Evolutionary conservation across 2,329 filamentous ascomycete species (phyloP), one percentile per base, ranked within the genome.

Genomic region (Tetracladium maxilliforme): DNA sequence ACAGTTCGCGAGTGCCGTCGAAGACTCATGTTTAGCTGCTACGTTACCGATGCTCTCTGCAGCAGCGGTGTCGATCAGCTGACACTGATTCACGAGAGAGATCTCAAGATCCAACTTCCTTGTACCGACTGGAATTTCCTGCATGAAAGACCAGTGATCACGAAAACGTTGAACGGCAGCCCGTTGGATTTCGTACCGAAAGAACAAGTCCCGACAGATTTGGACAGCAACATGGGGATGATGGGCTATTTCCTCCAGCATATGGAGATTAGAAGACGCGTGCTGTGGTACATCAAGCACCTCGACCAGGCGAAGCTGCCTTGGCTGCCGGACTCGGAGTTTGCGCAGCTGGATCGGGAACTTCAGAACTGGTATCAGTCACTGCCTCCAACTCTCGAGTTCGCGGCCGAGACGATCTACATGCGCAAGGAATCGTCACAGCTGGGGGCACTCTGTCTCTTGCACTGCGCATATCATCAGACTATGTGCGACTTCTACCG

Each of bases 381-480:
- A 19, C 47, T 60, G 5, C 54, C 56, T 1, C 51, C 55, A 20
- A 56, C 52, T 30, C 46, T 59, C 20, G 51, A 51, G 18, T 58
- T 58, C 34, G 52, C 49, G 2, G 41, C 48, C 10, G 51, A 54
- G 21, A 53, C 54, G 11, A 56, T 59, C 17, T 59, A 58, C 30
- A 54, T 53, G 4, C 52, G 55, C 8, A 47, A 57, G 11, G 55
- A 58, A 31, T 58, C 56, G 2, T 53, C 55, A 18, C 54, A 60
- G 32, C 46, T 59, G 1, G 56, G 56, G 9, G 54, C 54, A 7
- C 40, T 60, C 20, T 50, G 54, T 9, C 34, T 58, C 4, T 45
- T 59, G 7, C 56, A 58, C 33, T 58, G 54, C 34, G 59, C 56
- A 14, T 59, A 57, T 24, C 51, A 59, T 52, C 58, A 34, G 56